Evolutionary conservation across 2,329 filamentous ascomycete species (phyloP).

Genomic region (Fusarium guadeloupense): DNA sequence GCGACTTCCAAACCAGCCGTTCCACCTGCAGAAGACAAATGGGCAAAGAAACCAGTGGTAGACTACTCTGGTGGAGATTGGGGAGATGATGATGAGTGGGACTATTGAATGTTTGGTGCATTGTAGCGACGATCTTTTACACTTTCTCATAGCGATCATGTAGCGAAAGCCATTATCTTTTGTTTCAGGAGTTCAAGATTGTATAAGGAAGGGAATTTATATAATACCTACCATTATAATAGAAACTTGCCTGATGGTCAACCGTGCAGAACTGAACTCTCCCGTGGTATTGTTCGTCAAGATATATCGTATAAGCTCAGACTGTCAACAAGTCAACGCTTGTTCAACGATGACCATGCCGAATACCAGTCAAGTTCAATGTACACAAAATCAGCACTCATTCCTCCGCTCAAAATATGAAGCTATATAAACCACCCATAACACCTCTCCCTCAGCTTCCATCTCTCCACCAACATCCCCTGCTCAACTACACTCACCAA

Average conservation of each 20-base stretch:
- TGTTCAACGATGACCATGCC: no score
- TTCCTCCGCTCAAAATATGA: no score
- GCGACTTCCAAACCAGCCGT: background rate
- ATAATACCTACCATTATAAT: background rate
- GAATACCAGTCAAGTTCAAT: no score
- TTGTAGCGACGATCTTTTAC: background rate
- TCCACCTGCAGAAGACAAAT: slow-evolving; percentile 30
- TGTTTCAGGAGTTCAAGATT: slow-evolving; percentile 13
- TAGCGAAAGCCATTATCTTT: slow-evolving; percentile 11
- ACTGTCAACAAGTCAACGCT: no score
- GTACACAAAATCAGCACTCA: no score
- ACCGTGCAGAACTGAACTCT: no score
- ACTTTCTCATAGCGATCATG: slow-evolving; percentile 19
- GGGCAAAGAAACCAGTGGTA: slow-evolving; percentile 38
- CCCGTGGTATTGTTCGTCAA: no score
- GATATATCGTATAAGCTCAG: no score
- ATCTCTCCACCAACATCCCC: no score
- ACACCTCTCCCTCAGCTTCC: no score
- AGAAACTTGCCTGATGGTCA: background rate
- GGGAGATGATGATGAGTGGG: slow-evolving; percentile 43
- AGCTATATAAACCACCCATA: no score
- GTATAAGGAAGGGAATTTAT: background rate
- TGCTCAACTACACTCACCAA: no score
- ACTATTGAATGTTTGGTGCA: slow-evolving; percentile 28
- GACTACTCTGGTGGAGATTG: slow-evolving; percentile 42